Percentiles rank a stretch among this genome's conserved stretches.
Conservation (phyloP, 2,329 filamentous ascomycete species). For the Sporothrix humicola region DNA sequence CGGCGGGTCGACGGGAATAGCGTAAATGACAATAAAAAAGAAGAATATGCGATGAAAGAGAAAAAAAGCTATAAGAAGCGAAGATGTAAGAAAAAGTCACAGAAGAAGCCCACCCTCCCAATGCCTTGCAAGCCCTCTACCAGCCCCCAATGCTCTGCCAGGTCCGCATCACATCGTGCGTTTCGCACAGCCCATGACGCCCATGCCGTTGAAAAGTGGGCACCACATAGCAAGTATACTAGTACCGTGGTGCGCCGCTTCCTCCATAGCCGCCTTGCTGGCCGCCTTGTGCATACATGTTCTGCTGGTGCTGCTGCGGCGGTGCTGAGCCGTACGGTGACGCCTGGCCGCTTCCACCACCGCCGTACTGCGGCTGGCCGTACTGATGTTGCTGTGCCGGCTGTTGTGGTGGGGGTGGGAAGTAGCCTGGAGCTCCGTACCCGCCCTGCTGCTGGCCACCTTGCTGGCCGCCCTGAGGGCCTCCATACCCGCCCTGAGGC, state of each 20-base stretch:
- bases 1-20: not conserved
- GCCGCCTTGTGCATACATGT: conserved; percentile 28
- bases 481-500: conserved; percentile 24
- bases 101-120: not conserved
- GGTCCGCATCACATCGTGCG: not conserved
- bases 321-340: conserved; percentile 25
- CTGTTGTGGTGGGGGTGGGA: conserved; percentile 33
- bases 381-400: conserved; percentile 20
- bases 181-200: not conserved
- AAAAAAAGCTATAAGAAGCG: conserved; percentile 16
- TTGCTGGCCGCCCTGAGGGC: conserved; percentile 39
- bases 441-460: conserved; percentile 38
- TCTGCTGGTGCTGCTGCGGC: conserved; percentile 30
- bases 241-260: conserved; percentile 33
- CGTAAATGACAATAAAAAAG: not conserved
- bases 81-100: conserved; percentile 3
- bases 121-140: not conserved
- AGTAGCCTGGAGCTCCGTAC: conserved; percentile 36
- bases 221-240: conserved; percentile 6
- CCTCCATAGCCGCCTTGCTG: conserved; percentile 12
- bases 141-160: not conserved
- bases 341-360: conserved; percentile 6
- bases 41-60: not conserved
- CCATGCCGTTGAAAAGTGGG: not conserved
- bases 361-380: conserved; percentile 31